phyloP scores from a whole-genome alignment of 2,329 filamentous ascomycete species.

The Trichoderma breve region DNA sequence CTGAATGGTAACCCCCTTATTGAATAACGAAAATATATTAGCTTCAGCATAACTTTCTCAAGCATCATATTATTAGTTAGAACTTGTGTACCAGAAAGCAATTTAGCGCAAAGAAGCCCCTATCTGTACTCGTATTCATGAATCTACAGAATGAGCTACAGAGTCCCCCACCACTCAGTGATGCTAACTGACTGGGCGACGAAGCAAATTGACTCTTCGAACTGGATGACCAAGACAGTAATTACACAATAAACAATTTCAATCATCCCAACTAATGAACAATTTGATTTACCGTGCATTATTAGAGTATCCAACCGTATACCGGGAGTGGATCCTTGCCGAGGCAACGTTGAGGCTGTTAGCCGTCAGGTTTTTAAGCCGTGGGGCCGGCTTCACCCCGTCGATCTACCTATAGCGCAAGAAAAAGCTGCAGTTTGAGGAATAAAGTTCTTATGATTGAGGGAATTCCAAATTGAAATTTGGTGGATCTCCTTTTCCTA shows the following conservation, averaged over 20 bases:
- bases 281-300: not conserved
- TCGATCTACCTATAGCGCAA: not conserved
- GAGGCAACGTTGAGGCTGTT: not conserved
- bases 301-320: not conserved
- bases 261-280: not conserved
- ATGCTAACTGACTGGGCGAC: not conserved
- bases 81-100: not conserved
- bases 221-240: not conserved
- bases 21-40: too few species aligned
- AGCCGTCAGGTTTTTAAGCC: not conserved
- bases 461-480: not conserved
- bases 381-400: not conserved
- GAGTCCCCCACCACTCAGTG: too few species aligned
- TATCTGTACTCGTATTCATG: not conserved
- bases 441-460: not conserved
- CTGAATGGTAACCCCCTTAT: too few species aligned
- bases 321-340: not conserved
- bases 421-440: not conserved
- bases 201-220: not conserved
- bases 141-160: too few species aligned
- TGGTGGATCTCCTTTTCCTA: too few species aligned
- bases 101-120: not conserved
- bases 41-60: not conserved
- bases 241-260: not conserved
- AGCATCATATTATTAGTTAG: not conserved